Evolutionary conservation across 2,329 filamentous ascomycete genomes (phyloP).

Genomic region (Fusarium euwallaceae): DNA sequence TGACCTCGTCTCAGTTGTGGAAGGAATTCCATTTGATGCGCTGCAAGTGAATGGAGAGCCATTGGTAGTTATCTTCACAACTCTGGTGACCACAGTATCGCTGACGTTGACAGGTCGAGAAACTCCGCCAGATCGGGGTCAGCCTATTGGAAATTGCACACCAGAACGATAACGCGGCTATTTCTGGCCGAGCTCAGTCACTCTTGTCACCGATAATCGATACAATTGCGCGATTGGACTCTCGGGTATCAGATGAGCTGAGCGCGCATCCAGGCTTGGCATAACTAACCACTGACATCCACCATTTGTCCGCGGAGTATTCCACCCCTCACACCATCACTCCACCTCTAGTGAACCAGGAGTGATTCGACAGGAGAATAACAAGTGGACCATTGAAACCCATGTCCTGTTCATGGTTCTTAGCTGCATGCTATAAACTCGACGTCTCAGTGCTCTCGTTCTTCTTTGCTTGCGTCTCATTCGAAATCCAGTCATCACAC

Average conservation of each 20-base stretch:
- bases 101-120: constrained; percentile 19
- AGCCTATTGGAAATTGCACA: constrained; percentile 24
- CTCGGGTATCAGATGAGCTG: constrained; percentile 28
- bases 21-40: constrained; percentile 21
- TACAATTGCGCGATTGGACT: constrained; percentile 20
- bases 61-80: constrained; percentile 4
- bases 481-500: not conserved
- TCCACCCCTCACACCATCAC: not conserved
- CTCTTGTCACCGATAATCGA: constrained; percentile 13
- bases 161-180: constrained; percentile 9
- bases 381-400: not conserved
- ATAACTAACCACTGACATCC: not conserved
- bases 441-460: not conserved
- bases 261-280: constrained; percentile 5
- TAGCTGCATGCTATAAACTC: not conserved
- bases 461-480: not conserved
- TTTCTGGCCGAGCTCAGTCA: constrained; percentile 12
- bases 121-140: constrained; percentile 28
- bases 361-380: not conserved
- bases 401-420: not conserved
- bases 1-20: constrained; percentile 3
- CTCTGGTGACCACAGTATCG: not conserved
- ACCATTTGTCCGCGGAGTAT: constrained; percentile 29
- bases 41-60: constrained; percentile 25
- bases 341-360: not conserved